Base-by-base conservation (phyloP, 2,329 filamentous ascomycete species). In the Fusarium sp. region DNA sequence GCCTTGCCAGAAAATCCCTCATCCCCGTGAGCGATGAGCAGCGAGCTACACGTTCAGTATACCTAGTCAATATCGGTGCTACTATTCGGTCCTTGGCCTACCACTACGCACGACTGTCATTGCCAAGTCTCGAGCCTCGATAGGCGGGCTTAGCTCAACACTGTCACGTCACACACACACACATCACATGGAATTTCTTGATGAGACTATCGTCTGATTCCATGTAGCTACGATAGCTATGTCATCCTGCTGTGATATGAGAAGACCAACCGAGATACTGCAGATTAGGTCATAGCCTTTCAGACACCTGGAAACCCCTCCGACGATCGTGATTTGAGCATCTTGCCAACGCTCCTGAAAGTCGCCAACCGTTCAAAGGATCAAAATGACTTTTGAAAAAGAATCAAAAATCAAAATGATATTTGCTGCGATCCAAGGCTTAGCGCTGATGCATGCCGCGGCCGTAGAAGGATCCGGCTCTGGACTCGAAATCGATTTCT, bases 401-500 rank as follows among this genome's bases (percentile, higher is more conserved):
- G 3, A n/a, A 46, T 54, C 37, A 48, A 65, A 57, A 62, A 53
- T 62, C 70, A 52, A 62, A 55, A 67, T 61, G 54, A 41, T 54
- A 41, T 39, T 36, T 11, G 34, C 34, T 40, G 43, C 43, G 30
- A 40, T 60, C 53, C 39, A 48, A 71, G 2, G 36, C 57, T 47
- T 36, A 53, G 13, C 69, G 73, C 8, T 55, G 18, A 39, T 65
- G 37, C 6, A 57, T 23, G 28, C 62, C 34, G 13, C 66, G 61
- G 36, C 76, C 72, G 65, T 82, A 84, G 48, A 80, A 77, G 54
- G 79, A 78, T 66, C 83, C 82, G 40, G 85, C 72, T 5, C 82
- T 73, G 10, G 79, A 74, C 53, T 88, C 86, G 58, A 85, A 86
- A 66, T 88, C 86, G 61, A 83, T 87, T 74, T 91, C 88, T 76